Conservation (phyloP, 768 basidiomycete genomes). For the Xerocomus spinulosus region DNA sequence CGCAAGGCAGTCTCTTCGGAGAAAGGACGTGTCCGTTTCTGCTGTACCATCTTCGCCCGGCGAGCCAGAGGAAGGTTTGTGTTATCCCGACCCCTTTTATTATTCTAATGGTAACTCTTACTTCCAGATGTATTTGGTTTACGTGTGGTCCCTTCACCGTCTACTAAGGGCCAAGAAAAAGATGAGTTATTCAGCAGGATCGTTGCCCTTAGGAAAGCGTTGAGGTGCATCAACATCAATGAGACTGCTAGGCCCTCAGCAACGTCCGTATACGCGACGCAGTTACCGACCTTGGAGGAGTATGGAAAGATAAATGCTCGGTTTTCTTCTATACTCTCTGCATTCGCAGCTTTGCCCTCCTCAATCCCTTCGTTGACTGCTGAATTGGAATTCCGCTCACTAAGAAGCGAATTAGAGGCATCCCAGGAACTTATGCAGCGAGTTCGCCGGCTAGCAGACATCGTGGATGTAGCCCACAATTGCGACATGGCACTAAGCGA, state of each 20-base stretch:
- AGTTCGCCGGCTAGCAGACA: conserved; percentile 50
- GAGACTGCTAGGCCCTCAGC: conserved; percentile 43
- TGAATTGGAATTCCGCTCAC: conserved; percentile 57
- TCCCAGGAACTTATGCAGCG: conserved; percentile 47
- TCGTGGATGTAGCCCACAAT: conserved; percentile 43
- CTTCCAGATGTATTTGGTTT: conserved; percentile 57
- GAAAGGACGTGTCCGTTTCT: not conserved
- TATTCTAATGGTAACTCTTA: conserved; percentile 3
- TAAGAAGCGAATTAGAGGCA: conserved; percentile 54
- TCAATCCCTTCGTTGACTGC: conserved; percentile 37
- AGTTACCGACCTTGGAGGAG: conserved; percentile 50
- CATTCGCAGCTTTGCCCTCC: conserved; percentile 45
- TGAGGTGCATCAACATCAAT: conserved; percentile 59
- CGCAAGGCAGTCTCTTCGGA: not conserved
- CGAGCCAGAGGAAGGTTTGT: conserved; percentile 24
- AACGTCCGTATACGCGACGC: conserved; percentile 31
- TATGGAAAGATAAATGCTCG: conserved; percentile 43
- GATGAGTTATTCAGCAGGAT: conserved; percentile 47
- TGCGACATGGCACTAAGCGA: conserved; percentile 82
- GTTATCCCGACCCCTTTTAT: not conserved
- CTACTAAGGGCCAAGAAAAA: conserved; percentile 37
- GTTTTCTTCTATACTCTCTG: conserved; percentile 43
- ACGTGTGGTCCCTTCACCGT: conserved; percentile 33
- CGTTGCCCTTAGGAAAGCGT: conserved; percentile 50
- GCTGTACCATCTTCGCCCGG: not conserved